These are phyloP conservation scores for Phytophthora meadii DNA, from an alignment of 352 stramenopile genomes.

Conservation along the genomic window DNA sequence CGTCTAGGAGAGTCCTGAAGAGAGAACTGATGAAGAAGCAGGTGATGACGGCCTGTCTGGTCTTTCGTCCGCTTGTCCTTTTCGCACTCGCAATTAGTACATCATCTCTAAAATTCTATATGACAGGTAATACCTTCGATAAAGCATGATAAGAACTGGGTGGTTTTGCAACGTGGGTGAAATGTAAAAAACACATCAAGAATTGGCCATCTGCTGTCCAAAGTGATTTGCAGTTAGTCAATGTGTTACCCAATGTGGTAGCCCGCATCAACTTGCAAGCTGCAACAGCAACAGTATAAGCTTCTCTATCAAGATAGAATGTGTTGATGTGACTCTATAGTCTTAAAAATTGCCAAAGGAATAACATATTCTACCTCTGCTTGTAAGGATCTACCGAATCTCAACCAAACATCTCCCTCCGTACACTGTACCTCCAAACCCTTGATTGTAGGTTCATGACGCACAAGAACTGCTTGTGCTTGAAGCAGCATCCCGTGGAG, in stretches of 20 bases:
- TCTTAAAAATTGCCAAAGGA: too few relatives aligned
- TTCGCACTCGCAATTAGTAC: conserved; percentile 26
- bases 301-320: too few relatives aligned
- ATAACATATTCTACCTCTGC: too few relatives aligned
- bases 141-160: neutral
- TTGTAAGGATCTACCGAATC: neutral
- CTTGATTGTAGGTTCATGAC: too few relatives aligned
- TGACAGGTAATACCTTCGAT: neutral
- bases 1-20: conserved; percentile 19
- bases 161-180: neutral
- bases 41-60: conserved; percentile 17
- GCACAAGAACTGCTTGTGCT: too few relatives aligned
- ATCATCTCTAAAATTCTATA: neutral
- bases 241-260: neutral
- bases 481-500: neutral
- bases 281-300: too few relatives aligned
- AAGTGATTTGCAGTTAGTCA: neutral
- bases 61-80: conserved; percentile 29
- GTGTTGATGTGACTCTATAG: too few relatives aligned
- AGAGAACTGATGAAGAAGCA: conserved; percentile 17
- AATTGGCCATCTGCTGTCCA: neutral
- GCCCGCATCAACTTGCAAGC: neutral
- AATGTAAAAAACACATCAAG: neutral
- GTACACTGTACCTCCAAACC: too few relatives aligned
- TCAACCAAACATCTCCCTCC: neutral